A percentile compares a stretch with the other conserved stretches of the same genome.
These are phyloP conservation scores for Orbilia quercus DNA, from an alignment of 2,329 filamentous ascomycete genomes.

Conservation along the genomic window DNA sequence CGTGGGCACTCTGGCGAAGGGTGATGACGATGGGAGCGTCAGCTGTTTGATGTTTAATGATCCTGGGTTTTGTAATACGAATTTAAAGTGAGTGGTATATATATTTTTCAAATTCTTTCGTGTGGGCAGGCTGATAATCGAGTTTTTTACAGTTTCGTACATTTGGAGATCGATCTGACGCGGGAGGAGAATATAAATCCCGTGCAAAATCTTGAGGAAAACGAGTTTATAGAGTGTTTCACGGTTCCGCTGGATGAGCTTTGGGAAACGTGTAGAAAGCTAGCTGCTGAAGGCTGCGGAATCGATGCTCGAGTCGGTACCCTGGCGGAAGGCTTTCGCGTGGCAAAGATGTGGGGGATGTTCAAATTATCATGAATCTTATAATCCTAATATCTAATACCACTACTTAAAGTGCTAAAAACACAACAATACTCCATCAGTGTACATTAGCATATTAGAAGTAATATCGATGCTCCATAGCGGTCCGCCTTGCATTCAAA, in stretches of 20 bases:
- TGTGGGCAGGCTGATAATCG: too few species aligned
- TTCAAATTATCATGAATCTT: constrained; percentile 59
- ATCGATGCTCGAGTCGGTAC: constrained; percentile 64
- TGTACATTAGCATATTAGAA: too few species aligned
- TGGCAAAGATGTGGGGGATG: constrained; percentile 62
- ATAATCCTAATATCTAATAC: too few species aligned
- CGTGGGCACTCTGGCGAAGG: constrained; percentile 66
- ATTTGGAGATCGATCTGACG: constrained; percentile 66
- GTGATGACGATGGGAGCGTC: constrained; percentile 56
- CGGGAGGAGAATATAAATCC: constrained; percentile 66
- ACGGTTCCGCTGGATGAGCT: constrained; percentile 66
- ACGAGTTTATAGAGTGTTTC: constrained; percentile 69
- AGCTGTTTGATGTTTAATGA: constrained; percentile 61
- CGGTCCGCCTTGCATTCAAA: not conserved
- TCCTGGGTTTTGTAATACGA: constrained; percentile 58
- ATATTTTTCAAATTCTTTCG: not conserved
- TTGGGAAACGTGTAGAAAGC: constrained; percentile 65
- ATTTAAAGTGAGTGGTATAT: constrained; percentile 54
- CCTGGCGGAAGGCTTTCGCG: constrained; percentile 63
- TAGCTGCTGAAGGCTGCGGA: constrained; percentile 64
- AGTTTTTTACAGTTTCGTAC: constrained; percentile 64
- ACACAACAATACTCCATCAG: not conserved
- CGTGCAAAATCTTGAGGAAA: constrained; percentile 66
- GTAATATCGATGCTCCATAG: not conserved
- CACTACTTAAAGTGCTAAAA: constrained; percentile 1